Evolutionary conservation across 78 protist species (phyloP).

Genomic region (Dictyostelium citrinum): DNA sequence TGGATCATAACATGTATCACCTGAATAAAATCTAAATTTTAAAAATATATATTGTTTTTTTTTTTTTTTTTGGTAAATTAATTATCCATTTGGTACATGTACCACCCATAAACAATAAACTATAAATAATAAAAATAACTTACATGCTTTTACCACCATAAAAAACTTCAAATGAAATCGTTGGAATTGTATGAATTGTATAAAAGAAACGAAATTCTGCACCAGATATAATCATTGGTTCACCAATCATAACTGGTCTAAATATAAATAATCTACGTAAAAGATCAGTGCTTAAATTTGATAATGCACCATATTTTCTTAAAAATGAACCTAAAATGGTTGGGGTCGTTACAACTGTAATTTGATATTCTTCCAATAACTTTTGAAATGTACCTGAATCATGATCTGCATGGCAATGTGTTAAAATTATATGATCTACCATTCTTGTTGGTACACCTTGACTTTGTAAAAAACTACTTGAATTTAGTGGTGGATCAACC

Average conservation of each 20-base stretch:
- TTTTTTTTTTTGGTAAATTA: too few relatives aligned
- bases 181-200: slow-evolving; percentile 86
- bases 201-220: slow-evolving; percentile 81
- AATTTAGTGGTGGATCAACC: slow-evolving; percentile 88
- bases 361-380: slow-evolving; percentile 76
- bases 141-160: slow-evolving; percentile 77
- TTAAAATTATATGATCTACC: slow-evolving; percentile 70
- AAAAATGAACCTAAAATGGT: slow-evolving; percentile 78
- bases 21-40: slow-evolving; percentile 59
- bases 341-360: slow-evolving; percentile 85
- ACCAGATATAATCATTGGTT: slow-evolving; percentile 71
- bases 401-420: slow-evolving; percentile 91
- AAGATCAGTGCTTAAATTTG: slow-evolving; percentile 25
- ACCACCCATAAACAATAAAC: too few relatives aligned
- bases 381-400: slow-evolving; percentile 88
- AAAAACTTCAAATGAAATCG: slow-evolving; percentile 70
- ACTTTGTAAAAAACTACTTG: slow-evolving; percentile 53
- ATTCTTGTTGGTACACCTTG: slow-evolving; percentile 83
- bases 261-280: slow-evolving; percentile 70
- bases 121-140: not conserved
- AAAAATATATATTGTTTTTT: too few relatives aligned
- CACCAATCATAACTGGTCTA: slow-evolving; percentile 81
- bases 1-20: slow-evolving; percentile 76
- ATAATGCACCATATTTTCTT: slow-evolving; percentile 79
- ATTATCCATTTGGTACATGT: too few relatives aligned